phyloP scores from a whole-genome alignment of 768 basidiomycete species.

The Pisolithus orientalis region DNA sequence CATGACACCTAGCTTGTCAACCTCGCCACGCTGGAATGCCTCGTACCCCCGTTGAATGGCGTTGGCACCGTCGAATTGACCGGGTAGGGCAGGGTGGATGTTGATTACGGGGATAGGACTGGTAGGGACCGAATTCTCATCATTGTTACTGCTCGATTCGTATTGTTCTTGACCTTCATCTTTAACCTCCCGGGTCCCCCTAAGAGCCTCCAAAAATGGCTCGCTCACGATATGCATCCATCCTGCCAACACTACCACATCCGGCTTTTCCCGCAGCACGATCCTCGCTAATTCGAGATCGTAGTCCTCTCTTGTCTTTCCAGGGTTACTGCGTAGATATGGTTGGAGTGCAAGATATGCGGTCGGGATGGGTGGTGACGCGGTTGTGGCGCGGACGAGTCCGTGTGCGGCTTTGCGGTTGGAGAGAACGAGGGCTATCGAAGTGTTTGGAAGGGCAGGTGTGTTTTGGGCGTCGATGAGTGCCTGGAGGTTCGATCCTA shows the following conservation, averaged over 20 bases:
- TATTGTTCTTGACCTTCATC: slow-evolving; percentile 11
- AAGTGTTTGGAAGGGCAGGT: slow-evolving; percentile 59
- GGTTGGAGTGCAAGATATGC: slow-evolving; percentile 80
- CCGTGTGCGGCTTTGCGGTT: slow-evolving; percentile 92
- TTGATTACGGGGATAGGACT: slow-evolving; percentile 81
- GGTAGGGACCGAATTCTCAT: slow-evolving; percentile 20
- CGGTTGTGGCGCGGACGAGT: slow-evolving; percentile 67
- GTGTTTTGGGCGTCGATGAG: slow-evolving; percentile 85
- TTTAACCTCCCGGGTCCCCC: slow-evolving; percentile 27
- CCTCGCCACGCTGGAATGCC: slow-evolving; percentile 80
- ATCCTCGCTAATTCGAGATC: slow-evolving; percentile 73
- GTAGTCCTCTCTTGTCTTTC: slow-evolving; percentile 76
- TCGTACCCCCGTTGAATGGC: slow-evolving; percentile 87
- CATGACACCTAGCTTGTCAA: slow-evolving; percentile 80
- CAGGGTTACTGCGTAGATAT: slow-evolving; percentile 67
- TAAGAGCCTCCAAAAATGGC: slow-evolving; percentile 65
- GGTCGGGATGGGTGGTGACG: slow-evolving; percentile 72
- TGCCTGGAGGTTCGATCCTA: slow-evolving; percentile 95
- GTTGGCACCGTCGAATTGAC: slow-evolving; percentile 93
- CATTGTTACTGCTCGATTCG: slow-evolving; percentile 18
- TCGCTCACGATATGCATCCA: slow-evolving; percentile 98
- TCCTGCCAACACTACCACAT: slow-evolving; percentile 88
- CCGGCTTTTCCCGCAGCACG: slow-evolving; percentile 59
- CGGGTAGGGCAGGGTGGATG: slow-evolving; percentile 92
- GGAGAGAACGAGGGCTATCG: slow-evolving; percentile 80